These are phyloP conservation scores for Calonectria pauciramosa DNA, from an alignment of 2,329 filamentous ascomycete species.

Conservation along the genomic window DNA sequence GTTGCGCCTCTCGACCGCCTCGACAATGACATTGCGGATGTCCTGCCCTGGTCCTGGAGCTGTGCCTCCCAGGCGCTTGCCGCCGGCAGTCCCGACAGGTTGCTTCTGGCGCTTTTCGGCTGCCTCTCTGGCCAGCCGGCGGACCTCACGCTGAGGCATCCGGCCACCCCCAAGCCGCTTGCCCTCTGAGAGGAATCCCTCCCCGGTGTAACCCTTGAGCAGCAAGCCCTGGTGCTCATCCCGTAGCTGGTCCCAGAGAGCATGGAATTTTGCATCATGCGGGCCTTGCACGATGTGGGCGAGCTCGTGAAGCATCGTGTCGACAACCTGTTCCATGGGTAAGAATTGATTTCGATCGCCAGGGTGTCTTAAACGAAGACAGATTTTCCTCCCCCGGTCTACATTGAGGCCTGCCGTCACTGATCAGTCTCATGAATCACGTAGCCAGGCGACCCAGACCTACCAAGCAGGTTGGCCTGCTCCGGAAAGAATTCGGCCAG, in stretches of 20 bases:
- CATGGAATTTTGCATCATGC: conserved; percentile 86
- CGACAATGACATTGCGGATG: conserved; percentile 79
- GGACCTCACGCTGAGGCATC: conserved; percentile 81
- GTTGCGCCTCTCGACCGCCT: conserved; percentile 78
- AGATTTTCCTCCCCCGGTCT: conserved; percentile 83
- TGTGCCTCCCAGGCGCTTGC: conserved; percentile 79
- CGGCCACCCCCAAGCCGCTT: conserved; percentile 76
- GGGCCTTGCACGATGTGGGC: conserved; percentile 89
- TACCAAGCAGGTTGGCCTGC: conserved; percentile 79
- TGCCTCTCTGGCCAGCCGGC: conserved; percentile 79
- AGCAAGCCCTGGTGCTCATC: conserved; percentile 85
- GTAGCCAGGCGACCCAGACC: conserved; percentile 24
- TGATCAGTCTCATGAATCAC: conserved; percentile 10
- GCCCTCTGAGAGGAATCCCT: conserved; percentile 86
- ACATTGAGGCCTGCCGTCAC: conserved; percentile 76
- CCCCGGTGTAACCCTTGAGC: conserved; percentile 89
- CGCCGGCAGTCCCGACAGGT: conserved; percentile 74
- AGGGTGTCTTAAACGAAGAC: conserved; percentile 83
- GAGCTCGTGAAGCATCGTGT: conserved; percentile 96
- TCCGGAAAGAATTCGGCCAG: conserved; percentile 89
- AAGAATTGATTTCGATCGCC: conserved; percentile 83
- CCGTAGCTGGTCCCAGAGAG: conserved; percentile 89
- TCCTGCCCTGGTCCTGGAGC: conserved; percentile 69
- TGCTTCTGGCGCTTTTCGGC: conserved; percentile 77
- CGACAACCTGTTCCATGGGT: conserved; percentile 82